These are phyloP conservation scores for Fusarium multiceps DNA, from an alignment of 2,329 filamentous ascomycete species.

Conservation along the genomic window DNA sequence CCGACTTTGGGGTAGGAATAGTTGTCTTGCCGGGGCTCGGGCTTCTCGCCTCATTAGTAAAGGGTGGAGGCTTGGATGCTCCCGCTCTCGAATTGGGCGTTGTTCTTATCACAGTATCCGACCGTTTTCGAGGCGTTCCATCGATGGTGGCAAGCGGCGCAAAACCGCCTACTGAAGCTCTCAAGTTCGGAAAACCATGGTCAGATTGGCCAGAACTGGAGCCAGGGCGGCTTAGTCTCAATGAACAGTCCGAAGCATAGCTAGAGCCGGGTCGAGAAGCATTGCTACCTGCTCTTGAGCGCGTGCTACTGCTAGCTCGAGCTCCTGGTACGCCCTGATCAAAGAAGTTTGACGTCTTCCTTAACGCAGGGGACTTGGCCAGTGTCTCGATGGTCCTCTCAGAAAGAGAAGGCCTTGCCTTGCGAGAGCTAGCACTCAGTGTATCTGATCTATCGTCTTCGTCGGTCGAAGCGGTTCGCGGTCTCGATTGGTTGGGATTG, in stretches of 20 bases:
- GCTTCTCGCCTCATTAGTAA: conserved; percentile 45
- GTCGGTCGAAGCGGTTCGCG: conserved; percentile 38
- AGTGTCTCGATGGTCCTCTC: conserved; percentile 90
- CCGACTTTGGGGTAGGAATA: conserved; percentile 52
- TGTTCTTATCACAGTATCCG: conserved; percentile 37
- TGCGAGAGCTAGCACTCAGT: conserved; percentile 39
- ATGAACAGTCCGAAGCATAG: conserved; percentile 71
- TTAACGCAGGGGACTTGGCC: conserved; percentile 76
- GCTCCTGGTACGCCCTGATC: conserved; percentile 62
- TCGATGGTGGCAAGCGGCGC: conserved; percentile 57
- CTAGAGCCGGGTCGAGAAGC: conserved; percentile 66
- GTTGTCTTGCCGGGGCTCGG: conserved; percentile 55
- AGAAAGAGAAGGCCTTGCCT: conserved; percentile 70
- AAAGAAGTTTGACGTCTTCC: conserved; percentile 79
- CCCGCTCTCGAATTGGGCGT: conserved; percentile 43
- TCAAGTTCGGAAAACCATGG: conserved; percentile 51
- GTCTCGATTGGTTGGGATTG: conserved; percentile 29
- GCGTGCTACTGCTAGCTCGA: conserved; percentile 58
- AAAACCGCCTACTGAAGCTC: conserved; percentile 58
- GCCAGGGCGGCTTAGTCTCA: conserved; percentile 64
- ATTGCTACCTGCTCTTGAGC: conserved; percentile 59
- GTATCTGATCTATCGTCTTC: conserved; percentile 35
- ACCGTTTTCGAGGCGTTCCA: conserved; percentile 56
- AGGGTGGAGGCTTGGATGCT: conserved; percentile 43
- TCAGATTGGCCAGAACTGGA: conserved; percentile 64